phyloP scores from a whole-genome alignment of 2,329 filamentous ascomycete genomes.

The Karstenula rhodostoma region DNA sequence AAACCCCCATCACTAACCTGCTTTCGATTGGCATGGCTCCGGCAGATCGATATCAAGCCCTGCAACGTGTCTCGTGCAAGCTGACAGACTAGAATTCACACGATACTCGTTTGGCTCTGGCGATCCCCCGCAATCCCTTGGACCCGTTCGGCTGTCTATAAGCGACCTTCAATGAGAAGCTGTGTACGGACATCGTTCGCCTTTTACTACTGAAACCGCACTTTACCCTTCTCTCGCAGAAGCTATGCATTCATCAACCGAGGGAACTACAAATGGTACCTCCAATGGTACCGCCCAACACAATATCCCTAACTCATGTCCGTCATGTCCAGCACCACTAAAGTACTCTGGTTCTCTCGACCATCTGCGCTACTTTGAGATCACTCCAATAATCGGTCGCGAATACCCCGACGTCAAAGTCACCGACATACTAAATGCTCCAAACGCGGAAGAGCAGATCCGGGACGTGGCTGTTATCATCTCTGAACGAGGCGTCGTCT shows the following conservation, averaged over 20 bases:
- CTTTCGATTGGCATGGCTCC: background rate
- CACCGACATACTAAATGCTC: constrained; percentile 68
- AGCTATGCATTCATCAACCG: constrained; percentile 8
- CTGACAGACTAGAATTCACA: background rate
- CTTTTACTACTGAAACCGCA: background rate
- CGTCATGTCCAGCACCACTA: constrained; percentile 38
- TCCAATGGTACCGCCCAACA: constrained; percentile 13
- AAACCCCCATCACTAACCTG: constrained; percentile 1
- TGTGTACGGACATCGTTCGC: background rate
- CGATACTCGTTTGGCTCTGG: background rate
- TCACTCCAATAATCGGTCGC: constrained; percentile 68
- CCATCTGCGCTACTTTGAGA: constrained; percentile 62
- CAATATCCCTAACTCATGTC: constrained; percentile 24
- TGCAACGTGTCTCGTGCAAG: background rate
- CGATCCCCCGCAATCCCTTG: constrained; percentile 7
- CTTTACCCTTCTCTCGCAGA: background rate
- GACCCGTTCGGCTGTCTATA: background rate
- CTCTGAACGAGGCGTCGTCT: constrained; percentile 62
- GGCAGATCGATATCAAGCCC: background rate
- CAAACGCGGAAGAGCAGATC: constrained; percentile 69
- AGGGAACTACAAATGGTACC: constrained; percentile 3
- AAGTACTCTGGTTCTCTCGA: constrained; percentile 61
- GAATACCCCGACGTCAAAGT: constrained; percentile 68
- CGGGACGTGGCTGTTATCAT: constrained; percentile 65
- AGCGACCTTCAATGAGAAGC: background rate